These are phyloP conservation scores for Eimeria sp. DNA, from an alignment of 169 alveolate genomes.

Conservation along the genomic window DNA sequence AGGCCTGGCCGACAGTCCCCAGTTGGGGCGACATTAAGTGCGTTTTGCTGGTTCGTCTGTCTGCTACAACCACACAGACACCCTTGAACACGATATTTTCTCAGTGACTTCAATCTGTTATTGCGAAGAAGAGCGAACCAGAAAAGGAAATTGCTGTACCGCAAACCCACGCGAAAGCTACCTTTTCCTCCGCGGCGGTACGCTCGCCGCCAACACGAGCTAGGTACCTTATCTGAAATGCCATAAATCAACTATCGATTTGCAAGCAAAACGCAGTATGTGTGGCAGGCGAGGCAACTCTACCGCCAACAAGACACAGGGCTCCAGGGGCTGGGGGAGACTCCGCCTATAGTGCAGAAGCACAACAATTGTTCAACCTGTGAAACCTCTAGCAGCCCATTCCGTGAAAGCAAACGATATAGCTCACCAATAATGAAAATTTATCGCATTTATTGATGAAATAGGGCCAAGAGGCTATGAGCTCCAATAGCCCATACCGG, in stretches of 20 bases:
- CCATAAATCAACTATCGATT: not conserved
- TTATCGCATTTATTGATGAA: no score
- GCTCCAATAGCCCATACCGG: no score
- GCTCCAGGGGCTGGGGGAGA: not conserved
- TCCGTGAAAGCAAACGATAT: no score
- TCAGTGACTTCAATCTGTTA: not conserved
- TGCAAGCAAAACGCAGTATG: not conserved
- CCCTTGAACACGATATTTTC: not conserved
- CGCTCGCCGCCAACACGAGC: not conserved
- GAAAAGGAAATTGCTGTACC: not conserved
- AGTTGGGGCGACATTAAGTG: slow-evolving; percentile 65
- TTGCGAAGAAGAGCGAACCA: not conserved
- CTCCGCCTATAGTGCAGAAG: not conserved
- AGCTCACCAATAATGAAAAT: no score
- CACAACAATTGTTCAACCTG: not conserved
- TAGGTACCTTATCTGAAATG: not conserved
- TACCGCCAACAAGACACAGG: not conserved
- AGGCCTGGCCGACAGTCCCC: slow-evolving; percentile 67
- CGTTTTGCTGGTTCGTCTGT: slow-evolving; percentile 30
- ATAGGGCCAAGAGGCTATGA: no score
- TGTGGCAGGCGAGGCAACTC: not conserved
- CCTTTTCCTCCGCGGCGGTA: not conserved
- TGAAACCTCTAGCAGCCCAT: no score
- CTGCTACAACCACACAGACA: slow-evolving; percentile 16
- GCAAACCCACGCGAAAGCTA: not conserved